Percentiles rank a stretch among this genome's conserved stretches.
phyloP scores from a whole-genome alignment of 1,139 yeast species.

The Blastobotrys malaysiensis region DNA sequence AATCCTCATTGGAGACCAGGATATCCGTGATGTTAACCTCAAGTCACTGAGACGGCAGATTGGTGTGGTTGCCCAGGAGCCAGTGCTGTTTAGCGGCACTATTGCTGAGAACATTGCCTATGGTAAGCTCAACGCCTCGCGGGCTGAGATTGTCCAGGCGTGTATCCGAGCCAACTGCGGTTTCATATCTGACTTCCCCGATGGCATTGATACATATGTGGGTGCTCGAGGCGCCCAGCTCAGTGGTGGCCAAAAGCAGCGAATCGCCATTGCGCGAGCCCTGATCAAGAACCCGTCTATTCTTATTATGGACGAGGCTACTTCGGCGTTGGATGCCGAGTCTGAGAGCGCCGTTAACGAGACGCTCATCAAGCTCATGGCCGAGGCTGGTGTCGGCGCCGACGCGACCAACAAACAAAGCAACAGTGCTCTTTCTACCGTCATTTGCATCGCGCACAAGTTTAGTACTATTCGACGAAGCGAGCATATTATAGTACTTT shows the following conservation, averaged over 20 bases:
- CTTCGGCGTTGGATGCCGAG: slow-evolving; percentile 78
- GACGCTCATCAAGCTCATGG: slow-evolving; percentile 58
- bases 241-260: slow-evolving; percentile 85
- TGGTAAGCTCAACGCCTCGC: slow-evolving; percentile 55
- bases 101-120: slow-evolving; percentile 80
- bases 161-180: slow-evolving; percentile 75
- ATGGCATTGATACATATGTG: slow-evolving; percentile 73
- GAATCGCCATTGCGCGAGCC: slow-evolving; percentile 80
- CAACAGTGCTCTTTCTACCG: slow-evolving; percentile 43
- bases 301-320: slow-evolving; percentile 73
- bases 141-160: slow-evolving; percentile 64
- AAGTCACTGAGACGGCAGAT: slow-evolving; percentile 66
- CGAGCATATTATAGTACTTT: slow-evolving; percentile 74
- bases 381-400: slow-evolving; percentile 34
- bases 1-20: slow-evolving; percentile 63
- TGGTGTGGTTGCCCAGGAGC: slow-evolving; percentile 93
- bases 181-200: slow-evolving; percentile 69
- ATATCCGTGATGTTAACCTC: slow-evolving; percentile 61
- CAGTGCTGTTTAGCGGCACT: slow-evolving; percentile 85
- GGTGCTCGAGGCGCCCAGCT: slow-evolving; percentile 86
- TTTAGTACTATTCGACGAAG: slow-evolving; percentile 83
- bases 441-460: slow-evolving; percentile 89
- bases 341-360: slow-evolving; percentile 79
- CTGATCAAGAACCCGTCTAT: slow-evolving; percentile 67
- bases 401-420: background rate